Evolutionary conservation across 495 filamentous ascomycete genomes (phyloP), one percentile per base, ranked within the genome.

Genomic region (Trichodelitschia bisporula): DNA sequence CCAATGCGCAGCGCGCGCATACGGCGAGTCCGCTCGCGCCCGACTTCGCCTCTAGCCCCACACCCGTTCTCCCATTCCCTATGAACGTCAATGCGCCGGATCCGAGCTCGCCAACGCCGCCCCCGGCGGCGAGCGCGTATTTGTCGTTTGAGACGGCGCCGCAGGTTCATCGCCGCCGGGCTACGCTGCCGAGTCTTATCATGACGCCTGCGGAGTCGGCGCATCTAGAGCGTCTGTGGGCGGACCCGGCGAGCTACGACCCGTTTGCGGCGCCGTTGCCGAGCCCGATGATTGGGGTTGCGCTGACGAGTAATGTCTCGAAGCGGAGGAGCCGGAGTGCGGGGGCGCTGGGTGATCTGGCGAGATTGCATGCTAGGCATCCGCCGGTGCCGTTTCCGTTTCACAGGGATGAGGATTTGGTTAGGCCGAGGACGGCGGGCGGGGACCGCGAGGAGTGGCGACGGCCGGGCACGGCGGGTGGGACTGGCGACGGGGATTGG

Each of bases 1-100:
- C 9, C 6, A 21, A 31, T 24, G 10, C 15, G 10, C 8, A 26
- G 18, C 9, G 10, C 11, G 1, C 26, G n/a, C 17, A 14, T 19
- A 1, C 36, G 25, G 13, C 19, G 9, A 9, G n/a, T n/a, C n/a
- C n/a, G n/a, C n/a, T n/a, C n/a, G n/a, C n/a, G n/a, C n/a, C n/a
- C n/a, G n/a, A n/a, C n/a, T n/a, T n/a, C n/a, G n/a, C n/a, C n/a
- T n/a, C n/a, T n/a, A n/a, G n/a, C n/a, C n/a, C n/a, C n/a, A n/a
- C n/a, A n/a, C n/a, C n/a, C n/a, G n/a, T n/a, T n/a, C 40, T 46
- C n/a, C 43, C 43, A 0, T 46, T 46, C 23, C 43, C 43, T 6
- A 46, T 46, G 43, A 46, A 46, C 28, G 40, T 46, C 19, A 46
- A 46, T 32, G 43, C 43, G 4, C 43, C 43, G 14, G 35, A 46